A percentile compares a stretch with the other conserved stretches of the same genome.
Evolutionary conservation across 306 rosid species (phyloP).

Genomic region (Fragaria vesca): DNA sequence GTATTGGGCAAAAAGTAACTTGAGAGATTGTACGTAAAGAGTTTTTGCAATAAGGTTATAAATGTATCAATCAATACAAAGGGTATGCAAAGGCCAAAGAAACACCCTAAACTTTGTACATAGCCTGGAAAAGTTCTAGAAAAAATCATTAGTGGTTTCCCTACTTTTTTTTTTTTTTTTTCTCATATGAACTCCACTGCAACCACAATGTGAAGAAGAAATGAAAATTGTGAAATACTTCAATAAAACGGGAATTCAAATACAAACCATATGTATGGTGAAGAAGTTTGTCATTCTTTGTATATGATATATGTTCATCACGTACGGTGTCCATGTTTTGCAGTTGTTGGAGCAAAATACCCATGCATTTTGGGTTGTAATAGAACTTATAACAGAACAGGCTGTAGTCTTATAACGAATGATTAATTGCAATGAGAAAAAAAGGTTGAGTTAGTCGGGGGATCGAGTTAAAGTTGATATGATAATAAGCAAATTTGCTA

Average conservation of each 20-base stretch:
- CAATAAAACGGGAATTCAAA: background rate
- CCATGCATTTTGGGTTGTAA: background rate
- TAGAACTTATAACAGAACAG: background rate
- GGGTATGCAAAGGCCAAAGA: too few species aligned
- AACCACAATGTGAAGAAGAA: too few species aligned
- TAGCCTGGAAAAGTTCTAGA: too few species aligned
- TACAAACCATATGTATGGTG: background rate
- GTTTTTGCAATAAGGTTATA: too few species aligned
- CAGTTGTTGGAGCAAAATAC: background rate
- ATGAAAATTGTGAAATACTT: too few species aligned
- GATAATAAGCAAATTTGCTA: background rate
- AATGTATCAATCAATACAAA: too few species aligned
- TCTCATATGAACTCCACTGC: too few species aligned
- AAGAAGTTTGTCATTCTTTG: background rate
- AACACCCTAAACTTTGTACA: too few species aligned
- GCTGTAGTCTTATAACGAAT: background rate
- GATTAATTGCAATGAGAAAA: background rate
- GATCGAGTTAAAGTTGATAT: background rate
- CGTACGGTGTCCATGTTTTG: background rate
- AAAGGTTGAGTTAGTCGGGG: background rate
- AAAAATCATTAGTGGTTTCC: too few species aligned
- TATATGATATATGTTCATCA: background rate
- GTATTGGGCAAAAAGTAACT: too few species aligned
- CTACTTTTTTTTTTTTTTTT: too few species aligned
- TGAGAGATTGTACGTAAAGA: too few species aligned